Conservation (phyloP, 495 filamentous ascomycete species). For the Penicillium daleae region DNA sequence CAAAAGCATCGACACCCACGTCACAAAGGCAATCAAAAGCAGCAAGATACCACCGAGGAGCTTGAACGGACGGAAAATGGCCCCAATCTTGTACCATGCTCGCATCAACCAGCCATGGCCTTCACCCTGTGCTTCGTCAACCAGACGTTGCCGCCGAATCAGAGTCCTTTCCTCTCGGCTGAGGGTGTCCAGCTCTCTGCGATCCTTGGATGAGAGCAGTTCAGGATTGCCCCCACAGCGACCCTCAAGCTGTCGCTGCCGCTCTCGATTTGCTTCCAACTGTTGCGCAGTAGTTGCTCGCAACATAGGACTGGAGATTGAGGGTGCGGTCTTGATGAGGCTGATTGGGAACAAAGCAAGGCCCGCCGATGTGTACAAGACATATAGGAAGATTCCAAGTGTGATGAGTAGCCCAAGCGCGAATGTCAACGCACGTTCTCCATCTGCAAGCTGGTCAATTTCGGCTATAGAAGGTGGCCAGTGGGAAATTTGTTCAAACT, state of each 20-base stretch:
- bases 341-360: slow-evolving; percentile 86
- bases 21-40: slow-evolving; percentile 67
- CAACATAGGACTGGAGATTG: slow-evolving; percentile 74
- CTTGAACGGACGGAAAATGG: slow-evolving; percentile 80
- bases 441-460: slow-evolving; percentile 55
- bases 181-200: slow-evolving; percentile 83
- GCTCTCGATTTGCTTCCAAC: slow-evolving; percentile 84
- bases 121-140: slow-evolving; percentile 77
- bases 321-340: slow-evolving; percentile 86
- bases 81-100: slow-evolving; percentile 75
- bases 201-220: slow-evolving; percentile 79
- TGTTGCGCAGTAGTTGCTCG: slow-evolving; percentile 75
- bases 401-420: slow-evolving; percentile 82
- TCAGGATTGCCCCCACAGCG: slow-evolving; percentile 77
- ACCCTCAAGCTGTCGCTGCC: slow-evolving; percentile 86
- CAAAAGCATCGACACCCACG: slow-evolving; percentile 92
- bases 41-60: slow-evolving; percentile 82
- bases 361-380: slow-evolving; percentile 85
- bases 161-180: slow-evolving; percentile 90
- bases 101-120: slow-evolving; percentile 68
- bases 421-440: slow-evolving; percentile 91
- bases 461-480: background rate
- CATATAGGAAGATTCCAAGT: slow-evolving; percentile 81
- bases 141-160: slow-evolving; percentile 84
- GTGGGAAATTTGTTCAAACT: slow-evolving; percentile 1